These are phyloP conservation scores for Pilobolus umbonatus DNA, from an alignment of 192 early-diverging fungal species.

Conservation along the genomic window DNA sequence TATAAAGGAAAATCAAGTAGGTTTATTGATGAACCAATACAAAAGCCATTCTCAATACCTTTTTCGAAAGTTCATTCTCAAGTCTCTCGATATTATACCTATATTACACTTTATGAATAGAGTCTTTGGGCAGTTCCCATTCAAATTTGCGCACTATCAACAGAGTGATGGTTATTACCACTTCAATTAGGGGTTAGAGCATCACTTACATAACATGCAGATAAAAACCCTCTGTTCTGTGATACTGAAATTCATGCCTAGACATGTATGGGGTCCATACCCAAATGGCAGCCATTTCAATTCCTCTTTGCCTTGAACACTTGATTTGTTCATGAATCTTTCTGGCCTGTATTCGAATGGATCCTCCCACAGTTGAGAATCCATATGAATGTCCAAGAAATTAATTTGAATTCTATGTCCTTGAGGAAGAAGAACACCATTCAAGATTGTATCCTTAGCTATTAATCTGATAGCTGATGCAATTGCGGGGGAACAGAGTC, in stretches of 20 bases:
- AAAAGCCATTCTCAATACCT: too few species aligned
- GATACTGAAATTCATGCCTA: slow-evolving; percentile 53
- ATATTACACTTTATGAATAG: slow-evolving; percentile 20
- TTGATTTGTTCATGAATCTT: slow-evolving; percentile 1
- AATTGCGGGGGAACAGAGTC: slow-evolving; percentile 7
- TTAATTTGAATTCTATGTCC: neutral
- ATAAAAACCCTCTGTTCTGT: slow-evolving; percentile 35
- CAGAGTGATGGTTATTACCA: neutral
- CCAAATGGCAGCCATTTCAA: slow-evolving; percentile 51
- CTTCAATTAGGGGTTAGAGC: neutral
- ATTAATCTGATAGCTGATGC: neutral
- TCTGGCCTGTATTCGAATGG: neutral
- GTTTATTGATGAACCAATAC: too few species aligned
- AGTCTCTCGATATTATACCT: neutral
- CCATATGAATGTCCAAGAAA: neutral
- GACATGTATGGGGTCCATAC: slow-evolving; percentile 48
- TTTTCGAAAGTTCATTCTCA: slow-evolving; percentile 10
- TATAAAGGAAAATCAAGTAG: too few species aligned
- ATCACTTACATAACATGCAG: neutral
- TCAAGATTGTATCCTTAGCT: slow-evolving; percentile 6
- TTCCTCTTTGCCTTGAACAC: neutral
- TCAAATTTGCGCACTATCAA: slow-evolving; percentile 21
- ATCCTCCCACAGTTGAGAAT: neutral
- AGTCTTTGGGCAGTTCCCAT: slow-evolving; percentile 7
- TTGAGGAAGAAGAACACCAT: slow-evolving; percentile 3